These are phyloP conservation scores for Hortaea werneckii DNA, from an alignment of 2,329 filamentous ascomycete genomes.

Conservation along the genomic window DNA sequence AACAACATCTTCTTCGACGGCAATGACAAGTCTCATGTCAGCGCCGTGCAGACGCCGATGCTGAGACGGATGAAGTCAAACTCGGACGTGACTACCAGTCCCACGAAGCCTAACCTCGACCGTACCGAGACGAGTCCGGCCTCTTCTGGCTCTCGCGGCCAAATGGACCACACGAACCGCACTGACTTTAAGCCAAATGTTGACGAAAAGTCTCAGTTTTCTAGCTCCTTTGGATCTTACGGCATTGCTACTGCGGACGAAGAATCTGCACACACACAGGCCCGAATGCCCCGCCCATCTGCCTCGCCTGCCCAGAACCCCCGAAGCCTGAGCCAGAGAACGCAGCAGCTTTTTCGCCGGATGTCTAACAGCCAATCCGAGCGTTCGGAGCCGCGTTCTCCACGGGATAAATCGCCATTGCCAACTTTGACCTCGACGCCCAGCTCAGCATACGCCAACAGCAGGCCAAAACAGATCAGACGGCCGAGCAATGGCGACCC, in stretches of 20 bases:
- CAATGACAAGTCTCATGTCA: constrained; percentile 9
- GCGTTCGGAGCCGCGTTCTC: constrained; percentile 2
- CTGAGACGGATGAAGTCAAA: constrained; percentile 15
- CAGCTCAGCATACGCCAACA: constrained; percentile 11
- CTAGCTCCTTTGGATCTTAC: too few relatives aligned
- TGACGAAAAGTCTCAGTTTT: too few relatives aligned
- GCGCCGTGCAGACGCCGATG: constrained; percentile 3
- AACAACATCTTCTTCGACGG: constrained; percentile 12
- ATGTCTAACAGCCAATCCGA: constrained; percentile 18
- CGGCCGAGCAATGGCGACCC: constrained; percentile 7
- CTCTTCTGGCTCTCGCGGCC: constrained; percentile 8
- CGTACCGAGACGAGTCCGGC: constrained; percentile 22
- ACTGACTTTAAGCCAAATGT: constrained; percentile 13
- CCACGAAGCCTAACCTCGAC: constrained; percentile 16
- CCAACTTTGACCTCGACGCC: constrained; percentile 15
- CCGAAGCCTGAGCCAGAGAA: constrained; percentile 19
- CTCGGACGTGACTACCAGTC: constrained; percentile 10
- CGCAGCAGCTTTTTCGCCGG: constrained; percentile 23
- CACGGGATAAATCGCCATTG: constrained; percentile 11
- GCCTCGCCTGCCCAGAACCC: constrained; percentile 15
- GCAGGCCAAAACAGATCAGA: constrained; percentile 1
- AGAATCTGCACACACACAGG: neutral
- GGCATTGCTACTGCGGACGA: too few relatives aligned
- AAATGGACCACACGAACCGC: constrained; percentile 9
- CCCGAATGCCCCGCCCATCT: constrained; percentile 5